Evolutionary conservation across 1,139 yeast species (phyloP), one percentile per base, ranked within the genome.

Genomic region (Eremothecium sinecaudum): DNA sequence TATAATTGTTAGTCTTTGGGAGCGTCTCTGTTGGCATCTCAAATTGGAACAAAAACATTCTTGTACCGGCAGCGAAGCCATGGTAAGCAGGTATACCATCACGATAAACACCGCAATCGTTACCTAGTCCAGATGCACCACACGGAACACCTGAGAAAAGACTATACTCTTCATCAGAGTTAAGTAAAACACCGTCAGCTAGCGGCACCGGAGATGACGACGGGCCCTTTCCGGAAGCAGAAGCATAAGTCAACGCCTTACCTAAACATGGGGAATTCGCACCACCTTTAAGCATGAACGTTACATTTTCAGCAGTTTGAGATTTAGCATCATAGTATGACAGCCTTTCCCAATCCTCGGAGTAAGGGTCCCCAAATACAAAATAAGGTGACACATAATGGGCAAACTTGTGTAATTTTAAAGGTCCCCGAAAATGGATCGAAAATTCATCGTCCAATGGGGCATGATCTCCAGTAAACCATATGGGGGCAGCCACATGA

Each of bases 41-140:
- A 63, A 90, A 87, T 62, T 86, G 94, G 58, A 90, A 83, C 47
- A 82, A 71, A 58, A 87, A 87, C 64, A 87, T 75, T 68, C 86
- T 87, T 54, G 71, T 63, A 37, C 72, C 62, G 42, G 87, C 87
- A 34, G 75, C 79, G 56, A 79, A 90, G 18, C 97, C 97, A 53
- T 86, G 93, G 65, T 75, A 81, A 18, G 97, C 96, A 38, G 95
- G 94, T 43, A 79, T 83, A 34, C 79, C 86, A 15, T 58, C 56
- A 66, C 92, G 73, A 62, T 75, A 79, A 55, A 69, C 79, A 45
- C 83, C 86, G 66, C 87, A 79, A 37, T 61, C 67, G 10, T 64
- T 61, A 31, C 51, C 54, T 35, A 55, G 50, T 18, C 70, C 73
- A 12, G 69, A 62, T 15, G 52, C 59, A 22, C 61, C 64, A 63